A percentile compares a stretch with the other conserved stretches of the same genome.
Evolutionary conservation across 2,329 filamentous ascomycete species (phyloP).

Genomic region (Colletotrichum paranaense): DNA sequence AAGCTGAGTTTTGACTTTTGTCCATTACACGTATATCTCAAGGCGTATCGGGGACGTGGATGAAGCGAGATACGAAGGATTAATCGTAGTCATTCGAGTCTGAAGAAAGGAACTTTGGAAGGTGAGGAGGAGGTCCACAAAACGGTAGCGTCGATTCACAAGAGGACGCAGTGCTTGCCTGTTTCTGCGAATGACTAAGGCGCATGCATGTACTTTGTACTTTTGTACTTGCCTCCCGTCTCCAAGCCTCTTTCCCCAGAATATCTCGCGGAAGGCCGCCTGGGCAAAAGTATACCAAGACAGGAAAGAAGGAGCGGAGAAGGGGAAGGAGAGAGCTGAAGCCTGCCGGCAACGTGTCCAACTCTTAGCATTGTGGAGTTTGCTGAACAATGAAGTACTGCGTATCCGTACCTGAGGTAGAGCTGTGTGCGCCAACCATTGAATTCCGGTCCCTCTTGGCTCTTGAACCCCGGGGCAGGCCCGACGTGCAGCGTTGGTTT

Average conservation of each 20-base stretch:
- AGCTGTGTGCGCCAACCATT: neutral
- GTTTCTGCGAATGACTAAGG: neutral
- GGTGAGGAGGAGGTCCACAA: neutral
- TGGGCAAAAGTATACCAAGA: neutral
- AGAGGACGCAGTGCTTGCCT: neutral
- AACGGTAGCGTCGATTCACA: neutral
- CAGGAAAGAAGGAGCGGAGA: neutral
- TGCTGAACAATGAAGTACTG: no score
- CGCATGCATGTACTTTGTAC: neutral
- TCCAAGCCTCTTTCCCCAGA: neutral
- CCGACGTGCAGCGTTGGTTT: neutral
- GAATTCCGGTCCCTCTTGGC: neutral
- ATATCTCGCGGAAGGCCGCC: neutral
- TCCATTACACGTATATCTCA: neutral
- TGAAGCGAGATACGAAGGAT: constrained; percentile 21
- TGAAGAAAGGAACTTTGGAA: neutral
- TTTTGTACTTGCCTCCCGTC: neutral
- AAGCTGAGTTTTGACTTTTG: neutral
- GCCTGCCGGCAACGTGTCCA: neutral
- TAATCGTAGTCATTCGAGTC: neutral
- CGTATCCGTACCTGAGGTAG: no score
- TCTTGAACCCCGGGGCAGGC: neutral
- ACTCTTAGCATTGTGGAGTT: no score
- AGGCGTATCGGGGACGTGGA: neutral
- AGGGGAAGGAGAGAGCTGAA: neutral